Percentiles rank a stretch among this genome's conserved stretches.
Evolutionary conservation across 2,329 filamentous ascomycete species (phyloP).

Genomic region (Colletotrichum phormii): DNA sequence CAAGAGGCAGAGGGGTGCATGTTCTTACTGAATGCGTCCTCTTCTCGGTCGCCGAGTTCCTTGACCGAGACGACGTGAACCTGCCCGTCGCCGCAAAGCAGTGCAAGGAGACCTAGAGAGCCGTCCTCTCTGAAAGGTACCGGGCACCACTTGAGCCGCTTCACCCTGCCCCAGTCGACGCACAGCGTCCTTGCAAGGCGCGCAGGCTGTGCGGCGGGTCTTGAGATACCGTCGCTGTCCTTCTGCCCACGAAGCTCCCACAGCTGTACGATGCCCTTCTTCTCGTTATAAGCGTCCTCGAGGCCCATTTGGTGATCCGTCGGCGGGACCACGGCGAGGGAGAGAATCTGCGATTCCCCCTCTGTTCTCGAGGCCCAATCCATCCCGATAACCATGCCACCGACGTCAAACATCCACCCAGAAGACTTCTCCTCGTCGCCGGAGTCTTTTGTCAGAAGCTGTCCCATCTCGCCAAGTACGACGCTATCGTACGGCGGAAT

Average conservation of each 20-base stretch:
- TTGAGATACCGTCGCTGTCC: constrained; percentile 44
- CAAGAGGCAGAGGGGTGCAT: background rate
- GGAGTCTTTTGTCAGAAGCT: constrained; percentile 44
- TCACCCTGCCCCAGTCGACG: constrained; percentile 62
- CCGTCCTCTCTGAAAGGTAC: constrained; percentile 47
- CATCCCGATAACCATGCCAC: constrained; percentile 64
- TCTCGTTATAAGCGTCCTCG: constrained; percentile 53
- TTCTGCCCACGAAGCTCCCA: constrained; percentile 58
- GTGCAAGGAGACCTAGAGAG: constrained; percentile 55
- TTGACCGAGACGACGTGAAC: constrained; percentile 60
- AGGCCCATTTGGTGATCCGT: constrained; percentile 59
- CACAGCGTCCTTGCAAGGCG: constrained; percentile 58
- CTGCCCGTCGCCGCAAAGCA: constrained; percentile 63
- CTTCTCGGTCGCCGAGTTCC: constrained; percentile 43
- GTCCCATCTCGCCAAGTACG: constrained; percentile 43
- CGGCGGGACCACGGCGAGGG: constrained; percentile 62
- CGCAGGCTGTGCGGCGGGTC: constrained; percentile 50
- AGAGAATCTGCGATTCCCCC: constrained; percentile 59
- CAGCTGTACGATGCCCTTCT: constrained; percentile 62
- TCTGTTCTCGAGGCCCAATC: constrained; percentile 61
- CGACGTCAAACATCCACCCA: constrained; percentile 67
- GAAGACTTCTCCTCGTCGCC: constrained; percentile 41
- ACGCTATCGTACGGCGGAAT: constrained; percentile 44
- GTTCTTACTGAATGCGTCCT: constrained; percentile 53
- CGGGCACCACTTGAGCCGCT: constrained; percentile 66